Percentiles rank a stretch among this genome's conserved stretches.
Conservation (phyloP, 73 alveolate species). For the Paramecium tetraurelia region DNA sequence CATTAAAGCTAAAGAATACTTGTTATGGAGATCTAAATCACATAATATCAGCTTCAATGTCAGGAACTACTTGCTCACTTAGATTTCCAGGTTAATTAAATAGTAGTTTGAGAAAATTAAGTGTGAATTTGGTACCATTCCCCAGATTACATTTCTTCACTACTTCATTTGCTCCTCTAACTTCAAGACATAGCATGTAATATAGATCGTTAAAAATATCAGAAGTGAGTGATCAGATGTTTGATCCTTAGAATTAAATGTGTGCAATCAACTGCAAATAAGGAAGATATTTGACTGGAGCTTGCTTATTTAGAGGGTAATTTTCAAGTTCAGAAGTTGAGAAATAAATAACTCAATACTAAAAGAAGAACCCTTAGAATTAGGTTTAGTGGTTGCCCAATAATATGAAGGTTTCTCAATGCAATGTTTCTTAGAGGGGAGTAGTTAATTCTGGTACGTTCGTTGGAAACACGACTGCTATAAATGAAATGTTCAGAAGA, state of each 20-base stretch:
- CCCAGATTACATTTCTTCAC: slow-evolving; percentile 75
- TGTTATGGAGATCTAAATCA: slow-evolving; percentile 69
- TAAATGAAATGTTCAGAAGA: slow-evolving; percentile 64
- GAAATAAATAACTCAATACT: slow-evolving; percentile 76
- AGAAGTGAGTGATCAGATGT: slow-evolving; percentile 41
- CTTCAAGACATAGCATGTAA: slow-evolving; percentile 32
- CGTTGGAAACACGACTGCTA: slow-evolving; percentile 55
- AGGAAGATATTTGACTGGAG: slow-evolving; percentile 52
- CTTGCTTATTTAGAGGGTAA: slow-evolving; percentile 54
- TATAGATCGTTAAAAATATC: neutral
- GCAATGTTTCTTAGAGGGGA: slow-evolving; percentile 50
- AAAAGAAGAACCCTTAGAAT: slow-evolving; percentile 76
- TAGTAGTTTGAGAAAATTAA: slow-evolving; percentile 69
- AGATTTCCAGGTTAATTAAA: slow-evolving; percentile 75
- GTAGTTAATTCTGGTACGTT: slow-evolving; percentile 38
- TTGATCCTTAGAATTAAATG: slow-evolving; percentile 58
- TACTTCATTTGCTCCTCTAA: slow-evolving; percentile 68
- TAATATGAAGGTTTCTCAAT: slow-evolving; percentile 6
- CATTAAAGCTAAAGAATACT: slow-evolving; percentile 59
- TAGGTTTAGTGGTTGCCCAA: slow-evolving; percentile 60
- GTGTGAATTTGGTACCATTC: slow-evolving; percentile 71
- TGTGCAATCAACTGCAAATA: slow-evolving; percentile 41
- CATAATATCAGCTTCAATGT: slow-evolving; percentile 65
- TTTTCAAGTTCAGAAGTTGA: slow-evolving; percentile 82
- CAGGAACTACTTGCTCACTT: slow-evolving; percentile 67